Evolutionary conservation across 2,329 filamentous ascomycete species (phyloP), one percentile per base, ranked within the genome.

Genomic region (Pseudomassariella vexata): DNA sequence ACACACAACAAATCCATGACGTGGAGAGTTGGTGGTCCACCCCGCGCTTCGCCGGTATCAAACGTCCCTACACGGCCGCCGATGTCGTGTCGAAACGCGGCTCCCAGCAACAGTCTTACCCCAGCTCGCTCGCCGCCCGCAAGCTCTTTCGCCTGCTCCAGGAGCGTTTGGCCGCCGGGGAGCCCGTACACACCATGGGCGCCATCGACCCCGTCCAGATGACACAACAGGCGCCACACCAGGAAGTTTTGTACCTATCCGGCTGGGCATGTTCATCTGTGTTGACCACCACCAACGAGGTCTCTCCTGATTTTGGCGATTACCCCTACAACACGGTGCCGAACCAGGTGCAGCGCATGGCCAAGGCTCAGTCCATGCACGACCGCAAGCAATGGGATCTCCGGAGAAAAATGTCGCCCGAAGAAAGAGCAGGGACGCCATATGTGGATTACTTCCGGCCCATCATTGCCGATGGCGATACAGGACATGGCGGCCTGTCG

Each of bases 321-420:
- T 98, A 98, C 58, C 92, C 92, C 0, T 98, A 98, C 66, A 96
- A 96, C 56, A 98, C 92, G 0, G 92, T 98, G 5, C 92, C 92
- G 7, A 96, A 96, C 63, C 92, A 96, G 59, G 92, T 98, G 4
- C 88, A 98, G 65, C 79, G 92, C 42, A 67, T 98, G 31, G 87
- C 94, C 65, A 96, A 96, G 65, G 92, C 92, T 4, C 92, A 98
- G 61, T 88, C 88, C 44, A 80, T 96, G 69, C 92, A 98, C 58
- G 92, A 98, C 60, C 82, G 92, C 46, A 95, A 94, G 61, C 85
- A 95, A 52, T 96, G 85, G 81, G 88, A 95, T 56, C 66, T 76
- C 16, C 73, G 92, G 37, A 76, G 88, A 45, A 86, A 86, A 58
- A 65, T 96, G 71, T 81, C 71, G 0, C 47, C 82, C 0, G 79